A percentile compares a stretch with the other conserved stretches of the same genome.
phyloP scores from a whole-genome alignment of 2,329 filamentous ascomycete species.

The Colletotrichum sp. region DNA sequence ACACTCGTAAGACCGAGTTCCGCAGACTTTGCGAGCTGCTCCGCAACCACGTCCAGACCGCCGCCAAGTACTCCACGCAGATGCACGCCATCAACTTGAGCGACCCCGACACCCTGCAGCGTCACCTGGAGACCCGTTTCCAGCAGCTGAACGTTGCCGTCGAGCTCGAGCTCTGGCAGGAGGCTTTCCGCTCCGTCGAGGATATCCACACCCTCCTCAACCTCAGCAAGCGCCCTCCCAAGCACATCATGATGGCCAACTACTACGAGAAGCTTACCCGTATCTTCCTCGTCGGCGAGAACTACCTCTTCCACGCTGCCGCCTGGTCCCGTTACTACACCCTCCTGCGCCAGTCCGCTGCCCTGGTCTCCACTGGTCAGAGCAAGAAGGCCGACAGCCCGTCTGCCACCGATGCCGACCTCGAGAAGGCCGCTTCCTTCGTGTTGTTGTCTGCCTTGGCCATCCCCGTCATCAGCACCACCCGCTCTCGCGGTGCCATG shows the following conservation, averaged over 20 bases:
- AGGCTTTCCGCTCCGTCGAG: conserved; percentile 98
- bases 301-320: conserved; percentile 98
- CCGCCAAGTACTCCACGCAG: conserved; percentile 97
- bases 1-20: conserved; percentile 99
- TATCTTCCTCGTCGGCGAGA: conserved; percentile 98
- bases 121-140: conserved; percentile 96
- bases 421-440: conserved; percentile 94
- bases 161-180: conserved; percentile 97
- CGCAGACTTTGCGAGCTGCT: conserved; percentile 97
- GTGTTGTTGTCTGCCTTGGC: conserved; percentile 93
- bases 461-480: conserved; percentile 99
- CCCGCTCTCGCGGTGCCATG: conserved; percentile 91
- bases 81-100: conserved; percentile 99
- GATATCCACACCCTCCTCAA: conserved; percentile 98
- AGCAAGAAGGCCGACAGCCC: conserved; percentile 95
- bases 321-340: conserved; percentile 98
- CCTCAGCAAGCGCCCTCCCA: conserved; percentile 95
- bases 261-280: conserved; percentile 99
- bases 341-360: conserved; percentile 88
- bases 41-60: conserved; percentile 98
- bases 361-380: conserved; percentile 81
- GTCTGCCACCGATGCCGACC: conserved; percentile 83
- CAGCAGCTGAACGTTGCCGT: conserved; percentile 98
- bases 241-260: conserved; percentile 99
- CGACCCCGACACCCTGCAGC: conserved; percentile 95